Evolutionary conservation across 2,329 filamentous ascomycete genomes (phyloP).

Genomic region (Fonsecaea nubica): DNA sequence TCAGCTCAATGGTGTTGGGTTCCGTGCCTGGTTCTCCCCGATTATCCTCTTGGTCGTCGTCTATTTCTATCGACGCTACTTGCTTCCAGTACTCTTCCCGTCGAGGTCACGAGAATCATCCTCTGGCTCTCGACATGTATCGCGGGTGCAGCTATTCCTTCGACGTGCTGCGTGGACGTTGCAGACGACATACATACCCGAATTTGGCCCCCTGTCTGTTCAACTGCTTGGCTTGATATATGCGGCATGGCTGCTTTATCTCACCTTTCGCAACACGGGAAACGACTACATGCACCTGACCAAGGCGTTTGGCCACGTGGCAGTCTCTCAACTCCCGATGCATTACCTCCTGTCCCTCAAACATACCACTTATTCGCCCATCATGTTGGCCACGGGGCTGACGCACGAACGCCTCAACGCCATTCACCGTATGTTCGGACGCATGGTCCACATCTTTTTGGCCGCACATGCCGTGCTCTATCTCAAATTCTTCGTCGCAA

Average conservation of each 20-base stretch:
- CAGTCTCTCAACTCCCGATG: slow-evolving; percentile 64
- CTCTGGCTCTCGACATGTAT: not conserved
- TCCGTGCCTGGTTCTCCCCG: slow-evolving; percentile 62
- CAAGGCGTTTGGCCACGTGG: slow-evolving; percentile 66
- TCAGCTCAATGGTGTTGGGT: slow-evolving; percentile 61
- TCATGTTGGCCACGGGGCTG: slow-evolving; percentile 60
- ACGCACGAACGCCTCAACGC: slow-evolving; percentile 63
- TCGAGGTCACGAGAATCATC: slow-evolving; percentile 26
- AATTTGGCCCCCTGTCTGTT: slow-evolving; percentile 36
- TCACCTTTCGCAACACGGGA: slow-evolving; percentile 33
- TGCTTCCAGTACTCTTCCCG: not conserved
- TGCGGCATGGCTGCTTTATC: slow-evolving; percentile 35
- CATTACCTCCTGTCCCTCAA: slow-evolving; percentile 62
- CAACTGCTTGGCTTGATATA: slow-evolving; percentile 35
- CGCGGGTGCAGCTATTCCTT: slow-evolving; percentile 6
- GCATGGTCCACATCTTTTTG: slow-evolving; percentile 60
- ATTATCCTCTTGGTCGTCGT: slow-evolving; percentile 54
- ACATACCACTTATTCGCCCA: slow-evolving; percentile 45
- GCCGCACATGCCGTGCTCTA: slow-evolving; percentile 62
- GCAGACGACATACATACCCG: slow-evolving; percentile 28
- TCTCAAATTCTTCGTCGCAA: slow-evolving; percentile 62
- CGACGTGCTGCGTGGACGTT: slow-evolving; percentile 35
- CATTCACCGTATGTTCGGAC: slow-evolving; percentile 64
- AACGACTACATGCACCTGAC: slow-evolving; percentile 68
- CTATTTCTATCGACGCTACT: slow-evolving; percentile 43